Evolutionary conservation across 2,329 filamentous ascomycete genomes (phyloP).

Genomic region (Monilinia fructicola): DNA sequence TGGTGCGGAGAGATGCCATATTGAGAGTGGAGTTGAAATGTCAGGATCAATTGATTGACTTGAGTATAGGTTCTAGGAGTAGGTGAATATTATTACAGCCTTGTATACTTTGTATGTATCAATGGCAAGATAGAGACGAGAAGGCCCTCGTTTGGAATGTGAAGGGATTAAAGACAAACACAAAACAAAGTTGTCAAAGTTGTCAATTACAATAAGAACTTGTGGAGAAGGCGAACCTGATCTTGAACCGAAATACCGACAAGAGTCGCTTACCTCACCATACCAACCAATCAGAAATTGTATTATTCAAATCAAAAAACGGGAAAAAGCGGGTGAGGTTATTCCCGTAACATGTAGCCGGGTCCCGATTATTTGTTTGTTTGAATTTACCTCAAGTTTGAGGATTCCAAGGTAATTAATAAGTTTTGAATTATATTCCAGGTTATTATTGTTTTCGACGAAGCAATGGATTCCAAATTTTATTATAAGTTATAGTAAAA

Average conservation of each 20-base stretch:
- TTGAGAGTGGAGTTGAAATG: conserved; percentile 12
- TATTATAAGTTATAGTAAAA: no score
- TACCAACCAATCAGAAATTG: conserved; percentile 13
- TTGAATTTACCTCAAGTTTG: background rate
- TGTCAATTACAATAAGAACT: conserved; percentile 12
- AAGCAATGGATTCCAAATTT: no score
- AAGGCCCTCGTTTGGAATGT: conserved; percentile 3
- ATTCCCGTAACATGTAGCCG: conserved; percentile 16
- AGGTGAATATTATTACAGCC: conserved; percentile 17
- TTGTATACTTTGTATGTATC: conserved; percentile 8
- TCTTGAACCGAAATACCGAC: conserved; percentile 17
- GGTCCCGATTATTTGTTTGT: background rate
- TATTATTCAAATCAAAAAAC: conserved; percentile 22
- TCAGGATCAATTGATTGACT: conserved; percentile 11
- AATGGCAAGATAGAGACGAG: background rate
- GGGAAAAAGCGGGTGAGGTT: conserved; percentile 23
- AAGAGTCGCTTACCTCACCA: conserved; percentile 22
- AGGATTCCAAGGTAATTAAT: no score
- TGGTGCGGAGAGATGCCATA: conserved; percentile 28
- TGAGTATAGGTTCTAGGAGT: background rate
- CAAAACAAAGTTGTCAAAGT: conserved; percentile 14
- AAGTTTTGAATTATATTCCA: no score
- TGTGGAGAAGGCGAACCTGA: conserved; percentile 24
- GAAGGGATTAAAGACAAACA: background rate
- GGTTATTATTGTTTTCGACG: no score